Conservation (phyloP, 192 early-diverging fungal genomes). For the Spizellomyces sp. region DNA sequence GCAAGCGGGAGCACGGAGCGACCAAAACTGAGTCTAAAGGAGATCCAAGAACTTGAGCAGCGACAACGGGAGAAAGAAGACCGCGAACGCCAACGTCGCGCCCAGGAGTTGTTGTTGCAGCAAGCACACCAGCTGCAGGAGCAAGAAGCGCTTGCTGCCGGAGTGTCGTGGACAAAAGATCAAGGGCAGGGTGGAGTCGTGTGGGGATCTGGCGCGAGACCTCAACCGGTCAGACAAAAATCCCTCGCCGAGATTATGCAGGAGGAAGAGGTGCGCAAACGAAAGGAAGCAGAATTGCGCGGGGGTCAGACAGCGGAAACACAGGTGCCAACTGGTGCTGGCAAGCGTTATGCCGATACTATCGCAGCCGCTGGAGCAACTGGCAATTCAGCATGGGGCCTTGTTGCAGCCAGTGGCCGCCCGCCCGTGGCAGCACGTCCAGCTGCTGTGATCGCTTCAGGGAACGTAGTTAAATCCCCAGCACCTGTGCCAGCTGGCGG, state of each 20-base stretch:
- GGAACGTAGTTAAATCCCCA: slow-evolving; percentile 30
- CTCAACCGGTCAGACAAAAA: slow-evolving; percentile 28
- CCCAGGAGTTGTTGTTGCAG: slow-evolving; percentile 39
- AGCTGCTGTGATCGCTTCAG: slow-evolving; percentile 32
- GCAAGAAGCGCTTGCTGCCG: slow-evolving; percentile 31
- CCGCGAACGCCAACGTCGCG: slow-evolving; percentile 34
- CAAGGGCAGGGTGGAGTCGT: slow-evolving; percentile 12
- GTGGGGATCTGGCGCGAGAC: slow-evolving; percentile 22
- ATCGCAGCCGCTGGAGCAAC: slow-evolving; percentile 5
- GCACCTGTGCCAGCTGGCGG: slow-evolving; percentile 5
- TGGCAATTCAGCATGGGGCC: slow-evolving; percentile 8
- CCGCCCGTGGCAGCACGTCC: slow-evolving; percentile 19
- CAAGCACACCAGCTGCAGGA: slow-evolving; percentile 46
- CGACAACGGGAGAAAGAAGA: slow-evolving; percentile 32
- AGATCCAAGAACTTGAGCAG: slow-evolving; percentile 55
- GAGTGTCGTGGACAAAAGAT: slow-evolving; percentile 28
- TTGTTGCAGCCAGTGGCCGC: slow-evolving; percentile 10
- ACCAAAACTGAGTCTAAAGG: slow-evolving; percentile 50
- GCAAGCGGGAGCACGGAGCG: slow-evolving; percentile 16
- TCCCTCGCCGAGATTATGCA: slow-evolving; percentile 53
- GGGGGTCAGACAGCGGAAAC: slow-evolving; percentile 17
- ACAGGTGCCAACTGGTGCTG: slow-evolving; percentile 19
- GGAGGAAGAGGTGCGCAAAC: slow-evolving; percentile 48
- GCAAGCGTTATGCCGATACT: slow-evolving; percentile 51
- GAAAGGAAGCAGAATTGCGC: slow-evolving; percentile 30